phyloP scores from a whole-genome alignment of 2,329 filamentous ascomycete species.

The Ophiosphaerella herpotricha region DNA sequence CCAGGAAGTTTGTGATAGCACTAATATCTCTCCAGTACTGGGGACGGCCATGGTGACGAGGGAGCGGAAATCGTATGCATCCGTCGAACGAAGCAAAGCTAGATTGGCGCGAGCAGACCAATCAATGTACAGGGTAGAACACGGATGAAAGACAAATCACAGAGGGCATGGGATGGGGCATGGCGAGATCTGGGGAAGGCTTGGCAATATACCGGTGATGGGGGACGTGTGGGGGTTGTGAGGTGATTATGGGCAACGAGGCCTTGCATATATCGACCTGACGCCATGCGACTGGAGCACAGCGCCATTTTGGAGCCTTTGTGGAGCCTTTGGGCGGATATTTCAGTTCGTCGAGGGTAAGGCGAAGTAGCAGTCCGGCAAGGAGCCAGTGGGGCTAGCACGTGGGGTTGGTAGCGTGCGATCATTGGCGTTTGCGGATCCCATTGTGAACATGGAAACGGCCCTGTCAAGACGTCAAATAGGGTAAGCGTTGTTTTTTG shows the following conservation, averaged over 20 bases:
- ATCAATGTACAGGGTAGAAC: background rate
- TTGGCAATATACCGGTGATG: constrained; percentile 25
- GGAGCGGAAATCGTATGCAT: constrained; percentile 11
- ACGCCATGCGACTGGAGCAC: constrained; percentile 26
- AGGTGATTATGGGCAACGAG: constrained; percentile 8
- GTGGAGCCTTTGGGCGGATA: constrained; percentile 19
- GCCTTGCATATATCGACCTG: constrained; percentile 16
- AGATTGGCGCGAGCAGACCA: background rate
- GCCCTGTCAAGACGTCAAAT: constrained; percentile 14
- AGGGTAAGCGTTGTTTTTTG: constrained; percentile 8
- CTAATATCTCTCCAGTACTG: constrained; percentile 51
- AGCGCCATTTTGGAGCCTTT: constrained; percentile 14
- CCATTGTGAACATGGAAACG: constrained; percentile 4
- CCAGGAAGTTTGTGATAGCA: constrained; percentile 54
- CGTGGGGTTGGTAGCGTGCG: constrained; percentile 25
- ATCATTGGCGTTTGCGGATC: constrained; percentile 26
- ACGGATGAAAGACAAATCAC: background rate
- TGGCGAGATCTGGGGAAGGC: constrained; percentile 19
- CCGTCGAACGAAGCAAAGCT: background rate
- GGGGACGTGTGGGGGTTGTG: constrained; percentile 27
- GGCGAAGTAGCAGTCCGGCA: constrained; percentile 6
- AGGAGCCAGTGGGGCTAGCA: constrained; percentile 20
- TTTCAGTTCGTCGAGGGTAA: constrained; percentile 18
- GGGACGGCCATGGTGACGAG: constrained; percentile 36
- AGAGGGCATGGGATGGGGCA: constrained; percentile 1